A percentile compares a stretch with the other conserved stretches of the same genome.
Conservation (phyloP, 805 yeast genomes). For the Candida pseudoglaebosa region DNA sequence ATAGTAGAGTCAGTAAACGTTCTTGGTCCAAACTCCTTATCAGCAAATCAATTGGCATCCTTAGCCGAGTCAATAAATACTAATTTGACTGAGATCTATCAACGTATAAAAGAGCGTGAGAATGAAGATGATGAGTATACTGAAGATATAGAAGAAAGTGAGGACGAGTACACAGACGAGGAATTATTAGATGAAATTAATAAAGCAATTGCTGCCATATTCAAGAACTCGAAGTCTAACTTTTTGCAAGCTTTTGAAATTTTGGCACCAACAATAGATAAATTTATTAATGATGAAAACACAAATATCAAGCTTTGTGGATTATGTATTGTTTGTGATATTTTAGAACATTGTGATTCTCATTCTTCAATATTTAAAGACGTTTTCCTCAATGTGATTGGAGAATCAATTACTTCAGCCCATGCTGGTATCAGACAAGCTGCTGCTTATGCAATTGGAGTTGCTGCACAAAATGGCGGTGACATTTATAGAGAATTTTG, state of each 20-base stretch:
- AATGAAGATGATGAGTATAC: conserved; percentile 79
- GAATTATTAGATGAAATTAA: conserved; percentile 84
- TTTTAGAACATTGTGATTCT: conserved; percentile 76
- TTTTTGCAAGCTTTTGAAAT: conserved; percentile 65
- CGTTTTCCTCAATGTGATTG: conserved; percentile 57
- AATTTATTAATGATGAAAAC: conserved; percentile 62
- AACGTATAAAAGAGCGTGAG: conserved; percentile 69
- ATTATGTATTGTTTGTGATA: conserved; percentile 72
- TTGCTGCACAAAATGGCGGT: conserved; percentile 81
- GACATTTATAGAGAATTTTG: conserved; percentile 54
- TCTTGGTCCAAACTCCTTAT: conserved; percentile 62
- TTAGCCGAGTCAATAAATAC: conserved; percentile 58
- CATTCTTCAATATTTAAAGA: conserved; percentile 62
- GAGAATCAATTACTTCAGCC: conserved; percentile 62
- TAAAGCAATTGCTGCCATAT: conserved; percentile 65
- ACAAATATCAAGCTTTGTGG: conserved; percentile 73
- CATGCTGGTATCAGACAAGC: conserved; percentile 80
- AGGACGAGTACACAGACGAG: conserved; percentile 84
- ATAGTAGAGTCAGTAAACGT: conserved; percentile 61
- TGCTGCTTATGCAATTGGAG: conserved; percentile 80
- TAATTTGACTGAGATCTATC: conserved; percentile 63
- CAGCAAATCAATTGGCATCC: conserved; percentile 48
- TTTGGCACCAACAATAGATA: conserved; percentile 58
- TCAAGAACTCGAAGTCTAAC: conserved; percentile 54
- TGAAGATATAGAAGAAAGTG: conserved; percentile 82